Conservation (phyloP, 2,329 filamentous ascomycete genomes). For the Botrytis medusae region DNA sequence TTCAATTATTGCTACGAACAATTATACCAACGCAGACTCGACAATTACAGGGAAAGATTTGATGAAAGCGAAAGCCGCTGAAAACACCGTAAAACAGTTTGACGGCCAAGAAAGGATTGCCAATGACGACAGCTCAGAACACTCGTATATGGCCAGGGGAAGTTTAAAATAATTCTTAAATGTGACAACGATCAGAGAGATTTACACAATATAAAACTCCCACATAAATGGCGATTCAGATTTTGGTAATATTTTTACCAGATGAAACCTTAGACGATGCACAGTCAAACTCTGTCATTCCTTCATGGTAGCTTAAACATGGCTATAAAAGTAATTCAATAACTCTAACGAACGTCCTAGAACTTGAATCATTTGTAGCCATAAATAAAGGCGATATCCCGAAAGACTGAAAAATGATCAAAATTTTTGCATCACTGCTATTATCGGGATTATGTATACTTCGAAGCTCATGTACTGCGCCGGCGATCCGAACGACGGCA, state of each 20-base stretch:
- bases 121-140: constrained; percentile 36
- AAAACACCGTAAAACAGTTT: constrained; percentile 38
- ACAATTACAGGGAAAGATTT: constrained; percentile 32
- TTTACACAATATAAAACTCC: constrained; percentile 33
- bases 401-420: constrained; percentile 35
- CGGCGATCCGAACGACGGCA: constrained; percentile 38
- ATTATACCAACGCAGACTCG: constrained; percentile 34
- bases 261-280: constrained; percentile 27
- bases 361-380: constrained; percentile 34
- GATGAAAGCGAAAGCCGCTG: constrained; percentile 35
- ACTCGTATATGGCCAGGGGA: constrained; percentile 37
- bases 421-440: constrained; percentile 37
- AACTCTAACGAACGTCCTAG: constrained; percentile 31
- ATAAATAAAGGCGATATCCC: constrained; percentile 36
- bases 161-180: constrained; percentile 34
- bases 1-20: constrained; percentile 39
- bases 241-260: constrained; percentile 32
- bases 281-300: constrained; percentile 18
- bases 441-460: constrained; percentile 33
- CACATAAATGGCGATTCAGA: constrained; percentile 37
- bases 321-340: too few species aligned
- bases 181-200: constrained; percentile 30
- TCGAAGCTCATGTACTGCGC: constrained; percentile 38
- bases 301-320: neutral
- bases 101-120: constrained; percentile 38